These are phyloP conservation scores for Fusarium secorum DNA, from an alignment of 2,329 filamentous ascomycete genomes.

Conservation along the genomic window DNA sequence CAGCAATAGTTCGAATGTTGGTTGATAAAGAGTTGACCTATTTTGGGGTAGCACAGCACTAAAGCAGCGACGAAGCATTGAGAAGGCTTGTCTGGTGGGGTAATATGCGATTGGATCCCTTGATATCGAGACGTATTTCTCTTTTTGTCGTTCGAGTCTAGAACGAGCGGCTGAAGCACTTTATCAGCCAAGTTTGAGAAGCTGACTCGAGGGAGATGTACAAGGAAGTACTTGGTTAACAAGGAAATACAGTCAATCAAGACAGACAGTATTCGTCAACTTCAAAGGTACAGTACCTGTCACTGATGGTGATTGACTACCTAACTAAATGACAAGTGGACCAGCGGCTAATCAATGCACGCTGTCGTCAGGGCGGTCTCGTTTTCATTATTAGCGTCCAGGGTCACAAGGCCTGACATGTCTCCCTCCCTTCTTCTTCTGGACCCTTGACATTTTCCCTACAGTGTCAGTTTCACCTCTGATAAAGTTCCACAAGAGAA, in stretches of 20 bases:
- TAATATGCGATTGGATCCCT: not conserved
- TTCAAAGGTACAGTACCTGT: not conserved
- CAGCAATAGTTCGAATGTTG: not conserved
- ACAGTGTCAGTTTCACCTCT: conserved; percentile 15
- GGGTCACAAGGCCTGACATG: conserved; percentile 23
- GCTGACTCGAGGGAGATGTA: not conserved
- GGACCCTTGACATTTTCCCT: conserved; percentile 12
- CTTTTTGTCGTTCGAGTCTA: conserved; percentile 5
- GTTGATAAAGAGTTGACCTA: not conserved
- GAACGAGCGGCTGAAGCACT: not conserved
- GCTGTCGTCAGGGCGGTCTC: conserved; percentile 26
- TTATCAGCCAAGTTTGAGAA: not conserved
- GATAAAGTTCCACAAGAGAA: not conserved
- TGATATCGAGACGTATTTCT: not conserved
- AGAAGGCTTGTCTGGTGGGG: conserved; percentile 39
- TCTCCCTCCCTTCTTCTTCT: not conserved
- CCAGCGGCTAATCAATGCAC: conserved; percentile 23
- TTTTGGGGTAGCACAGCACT: conserved; percentile 10
- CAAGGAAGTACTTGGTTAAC: not conserved
- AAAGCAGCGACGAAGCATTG: conserved; percentile 23
- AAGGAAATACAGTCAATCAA: not conserved
- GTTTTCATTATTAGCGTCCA: conserved; percentile 16
- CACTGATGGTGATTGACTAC: conserved; percentile 9
- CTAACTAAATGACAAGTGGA: conserved; percentile 18
- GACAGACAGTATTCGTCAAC: not conserved